Percentiles rank a stretch among this genome's conserved stretches.
Evolutionary conservation across 2,329 filamentous ascomycete genomes (phyloP).

Genomic region (Claviceps quebecensis): DNA sequence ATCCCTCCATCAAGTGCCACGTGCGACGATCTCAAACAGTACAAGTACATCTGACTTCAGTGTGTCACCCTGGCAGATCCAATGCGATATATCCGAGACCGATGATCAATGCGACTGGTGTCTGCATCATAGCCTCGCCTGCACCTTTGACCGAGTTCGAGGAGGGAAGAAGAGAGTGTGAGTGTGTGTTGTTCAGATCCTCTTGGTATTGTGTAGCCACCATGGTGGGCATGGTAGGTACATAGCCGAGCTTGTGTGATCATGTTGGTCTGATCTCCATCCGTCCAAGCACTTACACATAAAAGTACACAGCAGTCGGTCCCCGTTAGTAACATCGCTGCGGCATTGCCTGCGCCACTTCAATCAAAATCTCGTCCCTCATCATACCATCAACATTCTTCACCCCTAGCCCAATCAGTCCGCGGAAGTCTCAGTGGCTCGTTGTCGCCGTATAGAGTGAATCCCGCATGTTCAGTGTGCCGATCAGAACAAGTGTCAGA

Average conservation of each 20-base stretch:
- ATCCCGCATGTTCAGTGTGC: constrained; percentile 1
- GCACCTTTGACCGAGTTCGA: constrained; percentile 24
- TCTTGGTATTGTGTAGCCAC: neutral
- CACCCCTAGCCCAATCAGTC: no score
- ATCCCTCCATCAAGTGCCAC: neutral
- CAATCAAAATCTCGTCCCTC: neutral
- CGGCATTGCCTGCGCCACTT: neutral
- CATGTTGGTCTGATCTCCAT: neutral
- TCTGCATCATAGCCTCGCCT: constrained; percentile 30
- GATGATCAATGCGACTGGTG: constrained; percentile 33
- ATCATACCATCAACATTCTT: neutral
- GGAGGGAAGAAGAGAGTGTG: constrained; percentile 9
- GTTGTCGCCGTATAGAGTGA: neutral
- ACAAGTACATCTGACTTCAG: neutral
- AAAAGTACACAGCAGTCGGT: neutral
- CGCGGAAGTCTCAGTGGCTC: neutral
- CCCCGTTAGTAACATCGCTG: neutral
- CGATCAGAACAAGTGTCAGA: neutral
- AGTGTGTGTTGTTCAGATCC: constrained; percentile 1
- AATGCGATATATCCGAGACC: constrained; percentile 30
- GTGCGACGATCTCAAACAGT: neutral
- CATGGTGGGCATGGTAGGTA: neutral
- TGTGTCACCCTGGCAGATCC: constrained; percentile 23
- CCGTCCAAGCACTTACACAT: neutral
- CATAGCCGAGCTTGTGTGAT: neutral